Conservation (phyloP, 78 protist species). For the Protostelium mycophagum region DNA sequence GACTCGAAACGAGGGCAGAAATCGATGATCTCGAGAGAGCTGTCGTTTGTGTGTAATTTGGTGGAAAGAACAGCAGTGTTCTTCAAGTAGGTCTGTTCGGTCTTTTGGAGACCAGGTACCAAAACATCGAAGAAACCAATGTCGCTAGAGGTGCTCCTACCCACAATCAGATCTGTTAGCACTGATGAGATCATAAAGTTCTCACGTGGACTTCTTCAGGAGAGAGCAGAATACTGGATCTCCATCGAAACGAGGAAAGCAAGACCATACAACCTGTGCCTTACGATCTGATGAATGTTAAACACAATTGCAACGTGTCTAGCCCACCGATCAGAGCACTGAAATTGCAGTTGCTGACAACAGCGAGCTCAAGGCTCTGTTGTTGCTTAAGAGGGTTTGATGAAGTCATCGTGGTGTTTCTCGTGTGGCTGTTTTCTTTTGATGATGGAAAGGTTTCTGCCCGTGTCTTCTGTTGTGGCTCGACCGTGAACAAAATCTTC, state of each 20-base stretch:
- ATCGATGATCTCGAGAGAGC: constrained; percentile 49
- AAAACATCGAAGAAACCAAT: constrained; percentile 63
- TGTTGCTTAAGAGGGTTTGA: not conserved
- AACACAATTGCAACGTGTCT: too few relatives aligned
- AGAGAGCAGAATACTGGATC: constrained; percentile 72
- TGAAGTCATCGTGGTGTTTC: not conserved
- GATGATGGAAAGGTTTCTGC: too few relatives aligned
- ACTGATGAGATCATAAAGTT: not conserved
- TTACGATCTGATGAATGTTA: constrained; percentile 7
- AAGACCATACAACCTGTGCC: constrained; percentile 56
- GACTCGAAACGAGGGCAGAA: constrained; percentile 63
- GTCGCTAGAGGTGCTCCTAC: constrained; percentile 4
- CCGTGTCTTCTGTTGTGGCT: not conserved
- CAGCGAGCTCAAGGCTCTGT: constrained; percentile 54
- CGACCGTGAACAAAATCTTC: not conserved
- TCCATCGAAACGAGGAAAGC: constrained; percentile 70
- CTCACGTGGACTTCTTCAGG: constrained; percentile 43
- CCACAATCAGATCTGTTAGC: not conserved
- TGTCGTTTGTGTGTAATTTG: constrained; percentile 18
- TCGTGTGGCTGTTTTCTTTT: not conserved
- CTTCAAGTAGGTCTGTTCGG: constrained; percentile 53
- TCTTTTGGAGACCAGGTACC: constrained; percentile 36
- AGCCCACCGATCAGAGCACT: constrained; percentile 46
- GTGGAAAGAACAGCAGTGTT: constrained; percentile 57
- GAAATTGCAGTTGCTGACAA: constrained; percentile 57